These are phyloP conservation scores for Raddia guianensis DNA, from an alignment of 176 grass and related monocot genomes.

Conservation along the genomic window DNA sequence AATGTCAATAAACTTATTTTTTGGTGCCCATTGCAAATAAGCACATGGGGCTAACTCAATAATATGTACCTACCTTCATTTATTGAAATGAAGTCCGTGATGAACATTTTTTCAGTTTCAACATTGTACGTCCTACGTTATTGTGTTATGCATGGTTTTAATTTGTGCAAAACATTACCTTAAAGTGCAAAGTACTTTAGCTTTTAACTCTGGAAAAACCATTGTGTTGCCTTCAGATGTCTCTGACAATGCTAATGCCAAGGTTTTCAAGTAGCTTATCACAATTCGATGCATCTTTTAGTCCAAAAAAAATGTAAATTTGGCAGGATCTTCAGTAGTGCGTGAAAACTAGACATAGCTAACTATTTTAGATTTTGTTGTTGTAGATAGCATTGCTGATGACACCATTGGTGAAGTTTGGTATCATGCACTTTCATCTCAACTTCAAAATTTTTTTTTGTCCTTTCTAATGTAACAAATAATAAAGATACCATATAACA, in stretches of 20 bases:
- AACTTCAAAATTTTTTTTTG: constrained; percentile 42
- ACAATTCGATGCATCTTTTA: constrained; percentile 32
- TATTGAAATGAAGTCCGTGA: constrained; percentile 16
- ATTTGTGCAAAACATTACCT: constrained; percentile 38
- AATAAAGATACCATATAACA: constrained; percentile 8
- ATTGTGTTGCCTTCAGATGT: constrained; percentile 42
- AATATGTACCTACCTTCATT: background rate
- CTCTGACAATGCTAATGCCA: constrained; percentile 38
- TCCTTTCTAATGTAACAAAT: constrained; percentile 27
- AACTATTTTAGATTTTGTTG: constrained; percentile 54
- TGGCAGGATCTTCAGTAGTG: background rate
- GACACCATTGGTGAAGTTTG: constrained; percentile 58
- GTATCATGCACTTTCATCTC: constrained; percentile 52
- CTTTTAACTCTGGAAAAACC: constrained; percentile 44
- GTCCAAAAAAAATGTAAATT: background rate
- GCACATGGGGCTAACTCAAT: background rate
- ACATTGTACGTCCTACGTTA: background rate
- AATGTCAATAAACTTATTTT: background rate
- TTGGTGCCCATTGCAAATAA: background rate
- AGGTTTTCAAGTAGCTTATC: constrained; percentile 48
- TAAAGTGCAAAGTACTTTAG: constrained; percentile 62
- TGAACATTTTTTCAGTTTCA: background rate
- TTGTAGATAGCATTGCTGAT: constrained; percentile 50
- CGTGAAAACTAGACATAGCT: background rate
- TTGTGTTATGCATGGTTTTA: background rate